These are phyloP conservation scores for Brassica nigra DNA, from an alignment of 345 rosid genomes.

Conservation along the genomic window DNA sequence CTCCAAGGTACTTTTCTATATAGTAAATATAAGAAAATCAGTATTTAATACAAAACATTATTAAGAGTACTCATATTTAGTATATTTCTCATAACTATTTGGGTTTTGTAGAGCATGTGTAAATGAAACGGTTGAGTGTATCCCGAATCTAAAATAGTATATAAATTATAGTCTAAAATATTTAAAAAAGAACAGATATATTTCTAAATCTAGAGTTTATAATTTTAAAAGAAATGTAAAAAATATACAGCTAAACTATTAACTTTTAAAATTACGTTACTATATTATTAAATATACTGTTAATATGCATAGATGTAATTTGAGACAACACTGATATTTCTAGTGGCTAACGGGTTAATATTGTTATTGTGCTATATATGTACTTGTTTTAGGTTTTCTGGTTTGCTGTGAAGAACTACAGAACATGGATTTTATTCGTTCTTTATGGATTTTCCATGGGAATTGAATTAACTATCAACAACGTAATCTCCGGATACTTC, in stretches of 20 bases:
- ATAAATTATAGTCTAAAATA: too few species aligned
- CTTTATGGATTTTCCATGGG: slow-evolving; percentile 78
- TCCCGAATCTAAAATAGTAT: too few species aligned
- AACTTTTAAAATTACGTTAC: too few species aligned
- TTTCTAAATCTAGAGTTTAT: too few species aligned
- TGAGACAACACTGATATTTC: background rate
- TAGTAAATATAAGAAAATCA: background rate
- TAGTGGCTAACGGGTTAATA: background rate
- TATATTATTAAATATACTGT: background rate
- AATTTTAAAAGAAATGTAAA: too few species aligned
- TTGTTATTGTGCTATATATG: background rate
- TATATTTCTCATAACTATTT: too few species aligned
- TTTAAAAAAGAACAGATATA: too few species aligned
- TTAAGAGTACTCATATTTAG: background rate
- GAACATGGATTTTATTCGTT: slow-evolving; percentile 73
- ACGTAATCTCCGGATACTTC: slow-evolving; percentile 68
- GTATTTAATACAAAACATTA: background rate
- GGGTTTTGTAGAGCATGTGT: background rate
- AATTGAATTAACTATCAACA: slow-evolving; percentile 63
- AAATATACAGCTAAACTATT: background rate
- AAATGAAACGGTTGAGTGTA: too few species aligned
- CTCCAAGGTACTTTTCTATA: slow-evolving; percentile 50
- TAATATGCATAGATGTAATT: too few species aligned
- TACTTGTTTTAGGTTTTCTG: slow-evolving; percentile 50
- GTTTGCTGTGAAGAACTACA: slow-evolving; percentile 65